Conservation (phyloP, 2,329 filamentous ascomycete species). For the Talaromyces sp. region DNA sequence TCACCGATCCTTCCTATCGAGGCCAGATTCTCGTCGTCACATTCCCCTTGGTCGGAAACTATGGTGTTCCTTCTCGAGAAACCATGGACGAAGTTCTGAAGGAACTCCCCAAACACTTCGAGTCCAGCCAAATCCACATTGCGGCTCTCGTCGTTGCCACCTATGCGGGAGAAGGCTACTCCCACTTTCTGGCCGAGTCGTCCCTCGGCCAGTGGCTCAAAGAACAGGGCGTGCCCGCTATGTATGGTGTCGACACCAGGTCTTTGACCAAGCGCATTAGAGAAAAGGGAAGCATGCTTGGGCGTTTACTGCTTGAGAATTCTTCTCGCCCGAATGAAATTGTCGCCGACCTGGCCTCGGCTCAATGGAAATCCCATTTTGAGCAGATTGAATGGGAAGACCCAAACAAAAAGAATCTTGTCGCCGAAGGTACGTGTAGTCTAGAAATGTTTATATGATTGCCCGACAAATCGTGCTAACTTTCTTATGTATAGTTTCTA, state of each 20-base stretch:
- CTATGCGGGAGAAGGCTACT: slow-evolving; percentile 92
- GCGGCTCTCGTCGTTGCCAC: slow-evolving; percentile 77
- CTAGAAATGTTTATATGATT: slow-evolving; percentile 1
- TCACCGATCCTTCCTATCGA: slow-evolving; percentile 82
- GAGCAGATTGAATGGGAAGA: slow-evolving; percentile 84
- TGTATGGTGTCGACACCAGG: slow-evolving; percentile 92
- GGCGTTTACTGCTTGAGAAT: slow-evolving; percentile 75
- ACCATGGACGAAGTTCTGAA: slow-evolving; percentile 77
- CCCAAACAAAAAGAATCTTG: slow-evolving; percentile 88
- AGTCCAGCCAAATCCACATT: slow-evolving; percentile 88
- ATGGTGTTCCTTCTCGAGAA: slow-evolving; percentile 87
- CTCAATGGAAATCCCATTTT: slow-evolving; percentile 55
- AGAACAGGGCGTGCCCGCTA: slow-evolving; percentile 87
- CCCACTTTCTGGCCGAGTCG: slow-evolving; percentile 84
- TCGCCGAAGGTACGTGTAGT: slow-evolving; percentile 73
- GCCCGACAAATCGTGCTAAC: slow-evolving; percentile 14
- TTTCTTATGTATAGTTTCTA: slow-evolving; percentile 67
- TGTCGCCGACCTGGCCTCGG: slow-evolving; percentile 23
- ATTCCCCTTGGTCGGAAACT: slow-evolving; percentile 93
- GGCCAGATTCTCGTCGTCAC: slow-evolving; percentile 96
- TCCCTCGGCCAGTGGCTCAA: slow-evolving; percentile 94
- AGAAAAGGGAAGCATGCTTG: slow-evolving; percentile 92
- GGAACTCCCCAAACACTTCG: slow-evolving; percentile 87
- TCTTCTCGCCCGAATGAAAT: slow-evolving; percentile 39
- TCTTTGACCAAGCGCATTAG: slow-evolving; percentile 91